A percentile compares a stretch with the other conserved stretches of the same genome.
Conservation (phyloP, 2,329 filamentous ascomycete genomes). For the Hymenoscyphus fraxineus region DNA sequence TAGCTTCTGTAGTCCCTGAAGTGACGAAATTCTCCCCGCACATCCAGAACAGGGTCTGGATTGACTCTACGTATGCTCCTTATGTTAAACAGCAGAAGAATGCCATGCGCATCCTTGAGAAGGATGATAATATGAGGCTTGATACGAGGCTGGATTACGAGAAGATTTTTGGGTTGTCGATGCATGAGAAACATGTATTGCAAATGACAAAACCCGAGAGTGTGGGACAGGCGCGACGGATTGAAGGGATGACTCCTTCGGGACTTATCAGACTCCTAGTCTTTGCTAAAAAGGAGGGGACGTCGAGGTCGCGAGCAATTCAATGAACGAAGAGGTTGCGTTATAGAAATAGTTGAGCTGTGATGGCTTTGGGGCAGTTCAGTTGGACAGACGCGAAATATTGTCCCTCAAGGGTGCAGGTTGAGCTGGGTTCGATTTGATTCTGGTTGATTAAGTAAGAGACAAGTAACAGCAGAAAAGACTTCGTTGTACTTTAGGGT, state of each 20-base stretch:
- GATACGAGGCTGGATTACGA: constrained; percentile 76
- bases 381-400: too few relatives aligned
- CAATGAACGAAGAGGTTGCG: too few relatives aligned
- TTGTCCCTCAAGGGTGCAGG: too few relatives aligned
- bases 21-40: constrained; percentile 51
- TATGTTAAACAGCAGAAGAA: constrained; percentile 73
- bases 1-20: constrained; percentile 56
- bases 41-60: constrained; percentile 66
- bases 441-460: too few relatives aligned
- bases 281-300: neutral
- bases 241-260: constrained; percentile 72
- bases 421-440: too few relatives aligned
- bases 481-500: too few relatives aligned
- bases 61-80: constrained; percentile 83
- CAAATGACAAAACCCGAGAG: constrained; percentile 72
- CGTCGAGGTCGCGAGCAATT: neutral
- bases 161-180: constrained; percentile 67
- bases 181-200: constrained; percentile 72
- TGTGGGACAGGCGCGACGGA: constrained; percentile 79
- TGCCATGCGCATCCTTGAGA: constrained; percentile 62
- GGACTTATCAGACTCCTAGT: constrained; percentile 59
- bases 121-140: constrained; percentile 72
- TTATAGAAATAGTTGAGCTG: too few relatives aligned
- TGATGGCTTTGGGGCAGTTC: too few relatives aligned
- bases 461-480: too few relatives aligned